Percentiles rank a stretch among this genome's conserved stretches.
phyloP scores from a whole-genome alignment of 257 asterid species.

The Sherardia arvensis region DNA sequence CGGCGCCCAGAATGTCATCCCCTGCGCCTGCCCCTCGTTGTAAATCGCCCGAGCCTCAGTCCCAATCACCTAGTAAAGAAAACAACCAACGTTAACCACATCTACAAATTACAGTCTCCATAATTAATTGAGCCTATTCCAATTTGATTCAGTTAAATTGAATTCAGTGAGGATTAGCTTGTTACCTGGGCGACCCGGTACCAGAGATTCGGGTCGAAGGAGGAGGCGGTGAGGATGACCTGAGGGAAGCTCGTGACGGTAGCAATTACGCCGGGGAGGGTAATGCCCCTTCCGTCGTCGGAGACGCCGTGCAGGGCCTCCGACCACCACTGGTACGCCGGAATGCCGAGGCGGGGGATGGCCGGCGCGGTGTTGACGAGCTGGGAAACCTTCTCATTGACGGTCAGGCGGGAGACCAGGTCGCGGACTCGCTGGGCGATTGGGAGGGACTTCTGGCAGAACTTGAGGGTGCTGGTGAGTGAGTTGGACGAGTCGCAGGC shows the following conservation, averaged over 20 bases:
- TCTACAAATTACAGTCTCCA: too few relatives aligned
- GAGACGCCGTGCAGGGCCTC: slow-evolving; percentile 93
- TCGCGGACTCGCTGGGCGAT: slow-evolving; percentile 43
- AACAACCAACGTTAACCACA: neutral
- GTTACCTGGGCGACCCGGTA: slow-evolving; percentile 69
- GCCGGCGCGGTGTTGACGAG: slow-evolving; percentile 66
- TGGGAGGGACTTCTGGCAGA: slow-evolving; percentile 53
- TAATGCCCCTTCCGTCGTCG: slow-evolving; percentile 50
- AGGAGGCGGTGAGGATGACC: slow-evolving; percentile 75
- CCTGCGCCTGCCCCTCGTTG: slow-evolving; percentile 67
- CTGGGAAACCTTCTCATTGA: slow-evolving; percentile 78
- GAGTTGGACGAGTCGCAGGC: slow-evolving; percentile 46
- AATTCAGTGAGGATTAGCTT: neutral
- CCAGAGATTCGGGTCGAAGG: slow-evolving; percentile 76
- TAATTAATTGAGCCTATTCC: too few relatives aligned
- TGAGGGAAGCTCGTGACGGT: slow-evolving; percentile 87
- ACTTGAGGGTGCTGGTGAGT: slow-evolving; percentile 28
- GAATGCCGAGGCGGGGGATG: slow-evolving; percentile 66
- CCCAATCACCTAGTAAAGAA: slow-evolving; percentile 45
- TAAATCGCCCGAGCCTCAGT: slow-evolving; percentile 66
- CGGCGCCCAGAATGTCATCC: slow-evolving; percentile 90
- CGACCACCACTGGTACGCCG: slow-evolving; percentile 91
- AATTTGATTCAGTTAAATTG: too few relatives aligned
- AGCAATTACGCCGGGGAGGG: slow-evolving; percentile 37
- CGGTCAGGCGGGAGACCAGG: slow-evolving; percentile 63